A percentile compares a stretch with the other conserved stretches of the same genome.
phyloP scores from a whole-genome alignment of 257 asterid genomes.

The Scutellaria barbata region DNA sequence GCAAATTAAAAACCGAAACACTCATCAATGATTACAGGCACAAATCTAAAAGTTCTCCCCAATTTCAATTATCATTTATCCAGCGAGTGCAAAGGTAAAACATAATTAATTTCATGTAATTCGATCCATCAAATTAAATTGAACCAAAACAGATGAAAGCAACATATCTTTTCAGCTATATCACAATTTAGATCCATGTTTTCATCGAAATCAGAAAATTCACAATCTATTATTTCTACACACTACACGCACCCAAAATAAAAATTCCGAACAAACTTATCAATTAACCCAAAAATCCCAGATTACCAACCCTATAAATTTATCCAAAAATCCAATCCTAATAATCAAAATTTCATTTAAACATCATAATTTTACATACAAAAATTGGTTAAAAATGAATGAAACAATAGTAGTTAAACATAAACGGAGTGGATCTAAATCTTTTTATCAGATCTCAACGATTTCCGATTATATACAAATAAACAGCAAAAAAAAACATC shows the following conservation, averaged over 20 bases:
- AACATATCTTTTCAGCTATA: conserved; percentile 22
- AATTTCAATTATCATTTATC: not conserved
- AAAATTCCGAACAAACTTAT: not conserved
- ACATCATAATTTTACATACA: not conserved
- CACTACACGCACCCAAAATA: not conserved
- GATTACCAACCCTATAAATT: not conserved
- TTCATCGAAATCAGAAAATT: not conserved
- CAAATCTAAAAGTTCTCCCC: not conserved
- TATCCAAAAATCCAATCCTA: not conserved
- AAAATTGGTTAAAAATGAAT: not conserved
- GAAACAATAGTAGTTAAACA: not conserved
- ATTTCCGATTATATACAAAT: not conserved
- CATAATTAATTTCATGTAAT: not conserved
- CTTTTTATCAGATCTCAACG: conserved; percentile 26
- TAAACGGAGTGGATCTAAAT: conserved; percentile 32
- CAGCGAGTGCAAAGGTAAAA: not conserved
- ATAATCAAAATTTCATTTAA: not conserved
- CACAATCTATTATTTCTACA: not conserved
- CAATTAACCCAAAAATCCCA: not conserved
- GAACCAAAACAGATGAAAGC: conserved; percentile 6
- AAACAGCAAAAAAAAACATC: not conserved
- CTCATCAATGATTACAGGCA: not conserved
- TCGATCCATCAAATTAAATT: not conserved
- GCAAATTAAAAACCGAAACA: conserved; percentile 2
- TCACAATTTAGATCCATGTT: not conserved